A percentile compares a stretch with the other conserved stretches of the same genome.
These are phyloP conservation scores for Isabelozyma gotoi DNA, from an alignment of 805 yeast species.

Conservation along the genomic window DNA sequence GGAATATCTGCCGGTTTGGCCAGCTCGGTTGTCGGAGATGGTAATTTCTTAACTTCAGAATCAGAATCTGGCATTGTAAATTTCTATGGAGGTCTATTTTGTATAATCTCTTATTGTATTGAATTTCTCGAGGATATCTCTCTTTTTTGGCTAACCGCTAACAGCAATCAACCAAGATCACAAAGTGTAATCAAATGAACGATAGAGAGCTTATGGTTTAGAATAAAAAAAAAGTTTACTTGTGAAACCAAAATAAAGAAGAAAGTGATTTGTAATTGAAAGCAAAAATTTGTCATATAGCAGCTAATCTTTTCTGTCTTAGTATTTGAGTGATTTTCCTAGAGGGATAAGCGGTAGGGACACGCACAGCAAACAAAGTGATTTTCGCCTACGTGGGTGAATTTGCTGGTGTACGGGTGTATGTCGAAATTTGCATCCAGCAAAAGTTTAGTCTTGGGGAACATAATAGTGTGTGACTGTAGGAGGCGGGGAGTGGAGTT, in stretches of 20 bases:
- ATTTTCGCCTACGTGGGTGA: neutral
- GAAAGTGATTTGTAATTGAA: neutral
- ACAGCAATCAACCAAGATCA: neutral
- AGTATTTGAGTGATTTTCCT: neutral
- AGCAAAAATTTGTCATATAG: too few relatives aligned
- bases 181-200: neutral
- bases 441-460: too few relatives aligned
- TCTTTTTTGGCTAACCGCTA: neutral
- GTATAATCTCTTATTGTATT: too few relatives aligned
- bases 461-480: too few relatives aligned
- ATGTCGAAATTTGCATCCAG: too few relatives aligned
- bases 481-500: too few relatives aligned
- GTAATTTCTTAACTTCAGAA: slow-evolving; percentile 4
- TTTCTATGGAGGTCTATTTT: too few relatives aligned
- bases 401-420: neutral
- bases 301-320: neutral
- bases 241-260: neutral
- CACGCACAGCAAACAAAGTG: neutral
- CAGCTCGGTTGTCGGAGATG: slow-evolving; percentile 1
- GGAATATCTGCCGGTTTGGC: slow-evolving; percentile 17
- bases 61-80: slow-evolving; percentile 5
- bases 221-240: neutral
- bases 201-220: neutral
- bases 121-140: neutral
- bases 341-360: neutral